Conservation (phyloP, 352 stramenopile species). For the Phytophthora cryptogea region DNA sequence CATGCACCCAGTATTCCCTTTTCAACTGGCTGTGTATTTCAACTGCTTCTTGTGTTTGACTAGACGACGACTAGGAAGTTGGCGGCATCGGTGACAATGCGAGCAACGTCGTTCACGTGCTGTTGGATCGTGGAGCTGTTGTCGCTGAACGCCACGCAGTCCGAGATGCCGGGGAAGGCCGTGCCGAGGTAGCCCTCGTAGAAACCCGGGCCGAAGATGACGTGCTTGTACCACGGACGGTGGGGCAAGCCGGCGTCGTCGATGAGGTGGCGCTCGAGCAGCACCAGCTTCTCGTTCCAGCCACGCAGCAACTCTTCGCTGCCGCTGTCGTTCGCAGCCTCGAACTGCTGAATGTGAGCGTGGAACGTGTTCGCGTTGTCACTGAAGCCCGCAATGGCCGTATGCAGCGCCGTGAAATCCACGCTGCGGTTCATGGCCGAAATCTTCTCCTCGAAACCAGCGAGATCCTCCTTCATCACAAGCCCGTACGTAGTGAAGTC, state of each 20-base stretch:
- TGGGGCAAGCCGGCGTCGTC: constrained; percentile 18
- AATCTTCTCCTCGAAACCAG: constrained; percentile 34
- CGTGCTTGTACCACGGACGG: constrained; percentile 27
- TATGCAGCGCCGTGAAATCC: constrained; percentile 35
- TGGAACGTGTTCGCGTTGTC: constrained; percentile 38
- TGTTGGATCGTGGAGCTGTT: constrained; percentile 20
- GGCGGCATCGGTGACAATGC: constrained; percentile 23
- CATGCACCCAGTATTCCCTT: too few relatives aligned
- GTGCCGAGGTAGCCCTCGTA: constrained; percentile 27
- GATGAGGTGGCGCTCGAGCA: constrained; percentile 25
- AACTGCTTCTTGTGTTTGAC: not conserved
- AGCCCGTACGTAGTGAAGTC: constrained; percentile 49
- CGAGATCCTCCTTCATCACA: constrained; percentile 47
- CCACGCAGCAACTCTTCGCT: constrained; percentile 5
- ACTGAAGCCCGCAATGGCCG: constrained; percentile 37
- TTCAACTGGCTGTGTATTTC: not conserved
- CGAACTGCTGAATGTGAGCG: constrained; percentile 24
- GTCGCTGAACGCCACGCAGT: constrained; percentile 20
- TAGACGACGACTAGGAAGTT: not conserved
- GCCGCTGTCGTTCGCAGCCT: constrained; percentile 8
- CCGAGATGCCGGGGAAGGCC: constrained; percentile 27
- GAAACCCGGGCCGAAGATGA: constrained; percentile 32
- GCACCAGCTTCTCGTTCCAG: constrained; percentile 24
- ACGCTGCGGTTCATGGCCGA: constrained; percentile 28
- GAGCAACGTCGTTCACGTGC: constrained; percentile 30